Conservation (phyloP, 2,329 filamentous ascomycete genomes). For the Neofusicoccum kwambonambiense region DNA sequence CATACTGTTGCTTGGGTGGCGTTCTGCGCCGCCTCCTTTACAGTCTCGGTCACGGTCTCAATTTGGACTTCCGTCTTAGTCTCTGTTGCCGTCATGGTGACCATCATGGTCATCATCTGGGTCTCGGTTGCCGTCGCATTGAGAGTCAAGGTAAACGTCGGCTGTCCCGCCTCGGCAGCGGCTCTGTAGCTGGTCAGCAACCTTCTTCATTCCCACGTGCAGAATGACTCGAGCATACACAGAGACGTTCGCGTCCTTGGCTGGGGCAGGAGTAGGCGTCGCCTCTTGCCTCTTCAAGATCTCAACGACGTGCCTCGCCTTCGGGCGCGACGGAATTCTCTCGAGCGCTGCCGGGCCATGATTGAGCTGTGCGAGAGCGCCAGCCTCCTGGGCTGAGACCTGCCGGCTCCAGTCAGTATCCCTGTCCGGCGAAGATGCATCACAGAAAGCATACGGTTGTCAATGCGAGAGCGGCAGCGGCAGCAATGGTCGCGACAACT, state of each 20-base stretch:
- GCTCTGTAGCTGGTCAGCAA: not conserved
- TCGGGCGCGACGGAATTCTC: not conserved
- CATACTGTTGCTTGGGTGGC: not conserved
- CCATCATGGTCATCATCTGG: constrained; percentile 16
- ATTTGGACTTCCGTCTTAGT: constrained; percentile 9
- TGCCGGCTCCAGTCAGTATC: not conserved
- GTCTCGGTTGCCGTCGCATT: not conserved
- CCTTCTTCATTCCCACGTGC: no score
- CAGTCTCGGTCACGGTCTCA: constrained; percentile 8
- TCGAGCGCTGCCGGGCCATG: not conserved
- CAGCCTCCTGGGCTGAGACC: constrained; percentile 11
- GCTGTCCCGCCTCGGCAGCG: constrained; percentile 9
- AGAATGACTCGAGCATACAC: not conserved
- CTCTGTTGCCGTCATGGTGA: constrained; percentile 1
- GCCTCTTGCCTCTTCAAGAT: not conserved
- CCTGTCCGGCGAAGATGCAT: not conserved
- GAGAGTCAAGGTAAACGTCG: constrained; percentile 9
- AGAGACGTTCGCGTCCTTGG: constrained; percentile 5
- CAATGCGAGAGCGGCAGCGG: not conserved
- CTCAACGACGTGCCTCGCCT: constrained; percentile 8
- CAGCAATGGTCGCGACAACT: constrained; percentile 1
- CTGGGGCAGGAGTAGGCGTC: not conserved
- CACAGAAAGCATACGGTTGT: not conserved
- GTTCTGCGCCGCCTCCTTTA: not conserved
- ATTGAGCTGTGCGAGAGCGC: constrained; percentile 1